phyloP scores from a whole-genome alignment of 2,329 filamentous ascomycete genomes.

The Pestalotiopsis sp. region DNA sequence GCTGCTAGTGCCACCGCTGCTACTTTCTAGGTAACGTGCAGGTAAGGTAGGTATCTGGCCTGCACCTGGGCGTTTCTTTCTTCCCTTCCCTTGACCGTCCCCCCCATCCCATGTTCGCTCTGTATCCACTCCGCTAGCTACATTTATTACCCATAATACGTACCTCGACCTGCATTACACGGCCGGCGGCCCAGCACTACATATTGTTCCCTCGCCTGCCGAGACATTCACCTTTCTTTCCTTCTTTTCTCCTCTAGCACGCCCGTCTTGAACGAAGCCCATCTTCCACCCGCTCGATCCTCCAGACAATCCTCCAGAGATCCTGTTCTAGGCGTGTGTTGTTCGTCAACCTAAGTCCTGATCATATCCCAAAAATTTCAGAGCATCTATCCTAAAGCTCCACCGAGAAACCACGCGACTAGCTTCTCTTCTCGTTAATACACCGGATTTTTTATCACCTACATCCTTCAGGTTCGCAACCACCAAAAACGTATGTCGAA shows the following conservation, averaged over 20 bases:
- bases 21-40: no score
- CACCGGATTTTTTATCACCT: background rate
- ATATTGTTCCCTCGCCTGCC: constrained; percentile 28
- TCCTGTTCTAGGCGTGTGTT: constrained; percentile 35
- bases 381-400: constrained; percentile 17
- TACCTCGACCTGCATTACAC: background rate
- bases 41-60: no score
- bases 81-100: constrained; percentile 28
- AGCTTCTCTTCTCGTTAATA: background rate
- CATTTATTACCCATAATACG: background rate
- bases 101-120: constrained; percentile 28
- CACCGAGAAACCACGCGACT: constrained; percentile 12
- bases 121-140: constrained; percentile 16
- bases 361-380: constrained; percentile 17
- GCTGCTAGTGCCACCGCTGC: constrained; percentile 20
- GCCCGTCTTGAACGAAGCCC: constrained; percentile 30
- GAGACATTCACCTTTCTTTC: constrained; percentile 20
- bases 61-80: no score
- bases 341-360: constrained; percentile 28
- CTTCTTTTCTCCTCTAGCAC: constrained; percentile 29
- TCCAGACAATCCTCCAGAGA: constrained; percentile 19
- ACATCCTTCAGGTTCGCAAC: background rate
- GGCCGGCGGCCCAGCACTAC: constrained; percentile 19
- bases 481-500: constrained; percentile 6
- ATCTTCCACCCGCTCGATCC: constrained; percentile 11